Conservation (phyloP, 1,284 basidiomycete genomes). For the Fomitopsis palustris region DNA sequence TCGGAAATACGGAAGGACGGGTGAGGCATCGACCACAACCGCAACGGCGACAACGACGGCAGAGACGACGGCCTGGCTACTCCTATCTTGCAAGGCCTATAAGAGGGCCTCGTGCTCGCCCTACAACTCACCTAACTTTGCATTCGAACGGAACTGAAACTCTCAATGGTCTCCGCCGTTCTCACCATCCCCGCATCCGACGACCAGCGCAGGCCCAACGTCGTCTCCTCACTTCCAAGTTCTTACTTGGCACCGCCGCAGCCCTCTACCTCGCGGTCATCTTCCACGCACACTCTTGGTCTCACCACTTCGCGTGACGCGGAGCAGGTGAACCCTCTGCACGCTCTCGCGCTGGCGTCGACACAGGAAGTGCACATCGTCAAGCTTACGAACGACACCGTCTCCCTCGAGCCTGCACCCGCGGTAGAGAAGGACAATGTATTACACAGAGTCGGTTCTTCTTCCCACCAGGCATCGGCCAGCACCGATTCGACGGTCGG, state of each 20-base stretch:
- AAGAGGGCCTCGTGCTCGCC: not conserved
- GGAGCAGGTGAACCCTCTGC: constrained; percentile 31
- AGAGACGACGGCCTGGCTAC: not conserved
- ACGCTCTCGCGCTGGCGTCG: constrained; percentile 25
- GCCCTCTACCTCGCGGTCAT: constrained; percentile 27
- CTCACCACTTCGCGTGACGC: constrained; percentile 9
- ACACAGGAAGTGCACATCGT: constrained; percentile 49
- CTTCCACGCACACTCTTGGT: constrained; percentile 33
- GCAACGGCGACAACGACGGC: not conserved
- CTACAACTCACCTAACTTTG: not conserved
- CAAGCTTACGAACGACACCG: constrained; percentile 44
- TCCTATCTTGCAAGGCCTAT: not conserved
- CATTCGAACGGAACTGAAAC: not conserved
- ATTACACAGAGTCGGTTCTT: constrained; percentile 34
- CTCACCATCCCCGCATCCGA: constrained; percentile 20
- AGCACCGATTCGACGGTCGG: constrained; percentile 35
- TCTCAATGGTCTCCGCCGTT: constrained; percentile 17
- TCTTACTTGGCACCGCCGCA: constrained; percentile 23
- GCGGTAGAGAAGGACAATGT: constrained; percentile 31
- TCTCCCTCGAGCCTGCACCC: constrained; percentile 40
- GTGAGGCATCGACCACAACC: not conserved
- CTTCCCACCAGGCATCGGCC: constrained; percentile 15
- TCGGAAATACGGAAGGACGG: not conserved
- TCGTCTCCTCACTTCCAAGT: constrained; percentile 20
- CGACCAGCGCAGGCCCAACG: constrained; percentile 19